Conservation (phyloP, 2,329 filamentous ascomycete species). For the Fusarium udum region DNA sequence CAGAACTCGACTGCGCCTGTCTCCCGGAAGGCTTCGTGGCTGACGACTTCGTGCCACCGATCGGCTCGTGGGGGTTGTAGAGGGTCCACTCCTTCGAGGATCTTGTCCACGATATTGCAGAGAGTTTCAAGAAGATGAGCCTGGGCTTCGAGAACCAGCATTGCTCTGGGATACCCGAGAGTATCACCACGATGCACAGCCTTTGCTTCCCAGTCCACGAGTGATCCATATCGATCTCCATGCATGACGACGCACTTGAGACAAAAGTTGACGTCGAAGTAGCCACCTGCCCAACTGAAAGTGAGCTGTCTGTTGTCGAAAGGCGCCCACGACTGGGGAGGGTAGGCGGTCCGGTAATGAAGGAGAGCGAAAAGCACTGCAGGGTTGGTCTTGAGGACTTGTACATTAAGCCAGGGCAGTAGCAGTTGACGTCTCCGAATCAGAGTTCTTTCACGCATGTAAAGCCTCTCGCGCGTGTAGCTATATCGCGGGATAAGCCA, state of each 20-base stretch:
- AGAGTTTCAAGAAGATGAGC: rapidly evolving
- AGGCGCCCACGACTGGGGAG: rapidly evolving
- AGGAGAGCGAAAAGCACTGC: rapidly evolving
- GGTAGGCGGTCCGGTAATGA: rapidly evolving
- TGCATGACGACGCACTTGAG: neutral
- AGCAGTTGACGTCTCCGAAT: rapidly evolving
- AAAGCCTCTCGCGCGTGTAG: rapidly evolving
- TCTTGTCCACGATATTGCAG: neutral
- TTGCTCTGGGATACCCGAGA: neutral
- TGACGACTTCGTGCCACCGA: neutral
- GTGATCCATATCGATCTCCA: rapidly evolving
- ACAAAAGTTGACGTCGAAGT: neutral
- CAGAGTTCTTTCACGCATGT: rapidly evolving
- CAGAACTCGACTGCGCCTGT: rapidly evolving
- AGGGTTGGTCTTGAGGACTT: rapidly evolving
- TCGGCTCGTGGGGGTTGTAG: rapidly evolving
- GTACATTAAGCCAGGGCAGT: neutral
- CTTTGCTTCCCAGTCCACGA: neutral
- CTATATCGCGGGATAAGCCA: rapidly evolving
- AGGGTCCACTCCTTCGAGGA: neutral
- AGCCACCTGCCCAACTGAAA: rapidly evolving
- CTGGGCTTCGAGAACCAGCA: rapidly evolving
- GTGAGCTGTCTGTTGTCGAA: rapidly evolving
- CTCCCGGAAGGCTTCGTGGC: neutral
- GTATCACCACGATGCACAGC: rapidly evolving